phyloP scores from a whole-genome alignment of 352 stramenopile genomes.

The Globisporangium spiculum region DNA sequence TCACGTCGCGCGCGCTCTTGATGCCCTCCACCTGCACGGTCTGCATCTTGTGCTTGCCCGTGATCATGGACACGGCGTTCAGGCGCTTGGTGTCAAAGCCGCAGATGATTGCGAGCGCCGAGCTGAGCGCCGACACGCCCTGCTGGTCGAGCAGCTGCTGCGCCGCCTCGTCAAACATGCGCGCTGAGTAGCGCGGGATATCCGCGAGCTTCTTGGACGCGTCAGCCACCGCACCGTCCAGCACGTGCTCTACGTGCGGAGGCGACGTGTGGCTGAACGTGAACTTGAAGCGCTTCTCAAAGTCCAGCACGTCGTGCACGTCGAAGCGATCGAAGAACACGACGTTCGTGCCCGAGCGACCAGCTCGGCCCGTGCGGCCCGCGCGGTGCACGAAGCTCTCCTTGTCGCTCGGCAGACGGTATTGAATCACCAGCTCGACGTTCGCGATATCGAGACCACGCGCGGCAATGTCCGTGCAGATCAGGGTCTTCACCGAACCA shows the following conservation, averaged over 20 bases:
- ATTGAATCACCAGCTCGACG: slow-evolving; percentile 93
- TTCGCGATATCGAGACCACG: slow-evolving; percentile 89
- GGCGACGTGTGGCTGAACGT: slow-evolving; percentile 57
- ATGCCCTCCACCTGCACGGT: slow-evolving; percentile 63
- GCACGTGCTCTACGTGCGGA: slow-evolving; percentile 57
- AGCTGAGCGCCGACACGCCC: slow-evolving; percentile 51
- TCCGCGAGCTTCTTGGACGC: slow-evolving; percentile 48
- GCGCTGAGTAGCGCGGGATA: slow-evolving; percentile 39
- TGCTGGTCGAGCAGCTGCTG: slow-evolving; percentile 55
- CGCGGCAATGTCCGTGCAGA: slow-evolving; percentile 90
- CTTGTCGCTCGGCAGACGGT: slow-evolving; percentile 90
- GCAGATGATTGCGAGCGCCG: slow-evolving; percentile 68
- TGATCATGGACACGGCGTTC: slow-evolving; percentile 73
- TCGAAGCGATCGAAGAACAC: slow-evolving; percentile 83
- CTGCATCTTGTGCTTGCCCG: slow-evolving; percentile 55
- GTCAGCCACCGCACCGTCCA: slow-evolving; percentile 51
- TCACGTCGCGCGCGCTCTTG: slow-evolving; percentile 43
- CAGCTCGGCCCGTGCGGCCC: slow-evolving; percentile 87
- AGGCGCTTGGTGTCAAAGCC: slow-evolving; percentile 75
- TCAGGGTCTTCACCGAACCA: slow-evolving; percentile 91
- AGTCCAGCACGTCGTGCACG: slow-evolving; percentile 61
- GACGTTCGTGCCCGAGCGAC: slow-evolving; percentile 78
- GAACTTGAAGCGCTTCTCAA: slow-evolving; percentile 79
- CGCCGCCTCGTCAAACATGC: slow-evolving; percentile 60
- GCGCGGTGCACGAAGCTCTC: slow-evolving; percentile 95